Evolutionary conservation across 2,329 filamentous ascomycete genomes (phyloP).

Genomic region (Colletotrichum sp.): DNA sequence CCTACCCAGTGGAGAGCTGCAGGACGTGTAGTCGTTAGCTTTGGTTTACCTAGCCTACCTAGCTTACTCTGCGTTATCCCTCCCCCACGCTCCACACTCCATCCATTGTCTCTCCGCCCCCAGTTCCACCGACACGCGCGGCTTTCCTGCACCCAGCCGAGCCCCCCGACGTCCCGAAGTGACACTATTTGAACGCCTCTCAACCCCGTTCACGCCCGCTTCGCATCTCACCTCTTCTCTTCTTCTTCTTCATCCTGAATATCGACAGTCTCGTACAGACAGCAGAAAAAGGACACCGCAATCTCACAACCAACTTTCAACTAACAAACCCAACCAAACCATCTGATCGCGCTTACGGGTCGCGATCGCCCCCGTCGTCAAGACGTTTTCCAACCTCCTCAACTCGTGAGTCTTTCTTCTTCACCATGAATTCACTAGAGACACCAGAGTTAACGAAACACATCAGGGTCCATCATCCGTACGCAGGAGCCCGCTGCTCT

Average conservation of each 20-base stretch:
- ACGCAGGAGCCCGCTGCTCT: constrained; percentile 95
- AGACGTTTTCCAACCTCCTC: constrained; percentile 98
- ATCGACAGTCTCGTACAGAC: background rate
- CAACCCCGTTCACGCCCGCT: background rate
- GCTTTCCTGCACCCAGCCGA: background rate
- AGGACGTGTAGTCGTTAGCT: background rate
- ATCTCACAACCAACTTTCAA: background rate
- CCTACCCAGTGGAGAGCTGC: background rate
- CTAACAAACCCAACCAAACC: background rate
- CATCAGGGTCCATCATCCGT: constrained; percentile 87
- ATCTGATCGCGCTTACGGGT: constrained; percentile 60
- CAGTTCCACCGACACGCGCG: background rate
- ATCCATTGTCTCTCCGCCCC: background rate
- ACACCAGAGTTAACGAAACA: constrained; percentile 23
- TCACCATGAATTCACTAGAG: no score
- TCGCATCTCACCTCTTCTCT: background rate
- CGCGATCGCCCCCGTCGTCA: constrained; percentile 73
- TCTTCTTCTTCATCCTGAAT: background rate
- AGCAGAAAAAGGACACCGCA: background rate
- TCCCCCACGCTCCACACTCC: background rate
- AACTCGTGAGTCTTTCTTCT: constrained; percentile 84
- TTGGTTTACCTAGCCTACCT: background rate
- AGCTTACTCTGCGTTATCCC: background rate
- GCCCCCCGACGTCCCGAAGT: background rate
- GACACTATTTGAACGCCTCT: constrained; percentile 1